Base-by-base conservation (phyloP, 331 rosid species). In the Acacia pycnantha region DNA sequence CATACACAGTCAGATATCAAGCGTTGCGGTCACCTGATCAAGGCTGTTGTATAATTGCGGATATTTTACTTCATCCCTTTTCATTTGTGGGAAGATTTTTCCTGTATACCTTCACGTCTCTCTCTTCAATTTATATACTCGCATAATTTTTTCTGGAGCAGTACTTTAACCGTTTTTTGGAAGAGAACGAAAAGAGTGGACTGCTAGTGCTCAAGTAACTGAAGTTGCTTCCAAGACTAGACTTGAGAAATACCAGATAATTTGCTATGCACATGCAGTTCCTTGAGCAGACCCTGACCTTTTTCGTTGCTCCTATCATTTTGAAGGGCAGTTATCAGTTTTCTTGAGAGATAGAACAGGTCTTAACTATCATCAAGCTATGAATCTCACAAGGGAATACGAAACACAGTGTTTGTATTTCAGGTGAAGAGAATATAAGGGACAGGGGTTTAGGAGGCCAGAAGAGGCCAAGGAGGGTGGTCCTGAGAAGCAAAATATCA, bases 401-500 rank as follows among this genome's bases (percentile, higher is more conserved):
- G 0, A 70, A 26, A 13, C 68, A 1, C 12, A 14, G 22, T 24
- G 37, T 71, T 24, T 44, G 11, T 44, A 22, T 22, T 70, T 43
- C 1, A 11, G 58, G 58, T 71, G 3, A 44, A 44, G 76, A 50
- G 10, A 24, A 24, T 4, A 71, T 7, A 26, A 48, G 12, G 2
- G 58, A 73, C 5, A 16, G 4, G 2, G 4, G 43, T 27, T 47
- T 27, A 16, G 37, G 48, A 41, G 35, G 47, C n/a, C 8, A 43
- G 56, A 29, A 22, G 29, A 44, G 24, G 24, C 14, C 29, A 43
- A 77, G 79, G 43, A 18, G 3, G 15, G 67, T 79, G 80, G 80
- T 83, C 86, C 83, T 66, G 26, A 29, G 41, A 19, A 74, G 77
- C 41, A 78, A 35, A 73, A 53, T 54, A 71, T 80, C 59, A 79